A percentile compares a stretch with the other conserved stretches of the same genome.
Conservation (phyloP, 148 eudicot genomes). For the Suaeda aralocaspica region DNA sequence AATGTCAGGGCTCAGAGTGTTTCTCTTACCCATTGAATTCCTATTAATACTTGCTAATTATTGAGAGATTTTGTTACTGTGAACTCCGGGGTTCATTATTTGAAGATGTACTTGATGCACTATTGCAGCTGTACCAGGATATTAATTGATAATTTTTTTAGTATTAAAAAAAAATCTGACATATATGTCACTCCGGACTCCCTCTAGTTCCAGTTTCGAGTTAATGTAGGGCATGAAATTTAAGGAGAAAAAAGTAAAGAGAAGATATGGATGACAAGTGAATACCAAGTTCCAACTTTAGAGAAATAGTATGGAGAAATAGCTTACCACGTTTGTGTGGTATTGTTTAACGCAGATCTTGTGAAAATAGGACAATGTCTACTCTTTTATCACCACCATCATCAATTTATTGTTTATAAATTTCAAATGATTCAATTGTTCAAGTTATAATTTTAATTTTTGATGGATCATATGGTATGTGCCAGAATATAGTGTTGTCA, state of each 20-base stretch:
- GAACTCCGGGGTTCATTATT: neutral
- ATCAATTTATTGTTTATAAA: neutral
- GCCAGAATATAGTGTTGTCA: slow-evolving; percentile 86
- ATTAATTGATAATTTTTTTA: too few species aligned
- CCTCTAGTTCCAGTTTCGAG: neutral
- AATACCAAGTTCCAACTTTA: too few species aligned
- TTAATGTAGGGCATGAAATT: too few species aligned
- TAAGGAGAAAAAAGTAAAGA: too few species aligned
- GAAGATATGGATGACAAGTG: too few species aligned
- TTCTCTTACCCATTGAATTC: neutral
- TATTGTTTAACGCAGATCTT: neutral
- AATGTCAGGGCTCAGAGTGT: neutral
- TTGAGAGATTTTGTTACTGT: neutral
- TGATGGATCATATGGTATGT: slow-evolving; percentile 16
- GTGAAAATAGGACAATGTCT: neutral
- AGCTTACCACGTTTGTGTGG: too few species aligned
- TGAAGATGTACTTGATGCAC: neutral
- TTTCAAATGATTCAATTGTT: too few species aligned
- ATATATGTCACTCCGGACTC: neutral
- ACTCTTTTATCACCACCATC: neutral
- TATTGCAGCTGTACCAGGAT: too few species aligned
- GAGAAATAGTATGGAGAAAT: too few species aligned
- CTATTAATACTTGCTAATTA: neutral
- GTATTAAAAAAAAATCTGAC: too few species aligned
- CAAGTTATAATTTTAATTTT: neutral